A percentile compares a stretch with the other conserved stretches of the same genome.
These are phyloP conservation scores for Rhizophlyctis rosea DNA, from an alignment of 192 early-diverging fungal genomes.

Conservation along the genomic window DNA sequence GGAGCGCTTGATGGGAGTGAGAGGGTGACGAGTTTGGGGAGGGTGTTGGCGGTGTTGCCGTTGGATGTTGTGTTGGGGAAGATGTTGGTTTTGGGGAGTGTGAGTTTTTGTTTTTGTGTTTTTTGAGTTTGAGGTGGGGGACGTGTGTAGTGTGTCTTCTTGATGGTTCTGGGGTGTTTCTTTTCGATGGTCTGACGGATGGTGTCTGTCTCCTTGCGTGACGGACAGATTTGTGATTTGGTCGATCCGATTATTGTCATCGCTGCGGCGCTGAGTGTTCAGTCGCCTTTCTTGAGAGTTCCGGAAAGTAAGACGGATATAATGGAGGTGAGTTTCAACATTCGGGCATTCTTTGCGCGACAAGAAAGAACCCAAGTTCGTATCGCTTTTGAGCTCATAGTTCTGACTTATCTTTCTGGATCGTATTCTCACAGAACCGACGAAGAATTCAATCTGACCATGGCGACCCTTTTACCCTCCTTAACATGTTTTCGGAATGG, in stretches of 20 bases:
- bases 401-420: slow-evolving; percentile 20
- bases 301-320: slow-evolving; percentile 48
- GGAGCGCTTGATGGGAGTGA: slow-evolving; percentile 44
- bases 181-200: not conserved
- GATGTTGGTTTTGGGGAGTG: slow-evolving; percentile 58
- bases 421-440: slow-evolving; percentile 41
- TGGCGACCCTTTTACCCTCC: slow-evolving; percentile 65
- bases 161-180: not conserved
- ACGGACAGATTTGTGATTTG: slow-evolving; percentile 41
- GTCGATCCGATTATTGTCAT: slow-evolving; percentile 55
- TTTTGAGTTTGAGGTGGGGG: not conserved
- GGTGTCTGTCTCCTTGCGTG: not conserved
- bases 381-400: no score
- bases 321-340: slow-evolving; percentile 47
- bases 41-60: slow-evolving; percentile 53
- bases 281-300: slow-evolving; percentile 57
- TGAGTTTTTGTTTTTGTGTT: slow-evolving; percentile 16
- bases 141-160: no score
- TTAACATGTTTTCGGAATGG: slow-evolving; percentile 64
- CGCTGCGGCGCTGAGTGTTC: slow-evolving; percentile 64
- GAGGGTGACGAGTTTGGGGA: slow-evolving; percentile 50
- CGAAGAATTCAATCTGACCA: slow-evolving; percentile 47
- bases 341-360: no score
- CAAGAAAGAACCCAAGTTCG: no score
- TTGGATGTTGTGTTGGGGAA: slow-evolving; percentile 65